phyloP scores from a whole-genome alignment of 2,329 filamentous ascomycete genomes.

The Fusarium siculi region DNA sequence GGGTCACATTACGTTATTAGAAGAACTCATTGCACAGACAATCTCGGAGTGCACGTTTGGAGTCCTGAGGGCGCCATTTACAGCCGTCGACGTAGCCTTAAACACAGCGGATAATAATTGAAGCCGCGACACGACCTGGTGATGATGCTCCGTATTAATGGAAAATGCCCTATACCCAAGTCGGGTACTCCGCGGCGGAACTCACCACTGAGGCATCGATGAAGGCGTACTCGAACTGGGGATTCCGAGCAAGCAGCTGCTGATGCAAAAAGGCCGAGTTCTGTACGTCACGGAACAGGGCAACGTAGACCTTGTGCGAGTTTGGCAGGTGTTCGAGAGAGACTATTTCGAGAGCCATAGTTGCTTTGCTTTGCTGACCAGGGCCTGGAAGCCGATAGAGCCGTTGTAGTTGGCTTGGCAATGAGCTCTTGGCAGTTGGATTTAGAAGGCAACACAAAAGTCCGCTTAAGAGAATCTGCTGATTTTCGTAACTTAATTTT shows the following conservation, averaged over 20 bases:
- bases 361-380: constrained; percentile 9
- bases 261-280: constrained; percentile 83
- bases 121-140: constrained; percentile 73
- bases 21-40: constrained; percentile 81
- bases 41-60: constrained; percentile 91
- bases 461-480: neutral
- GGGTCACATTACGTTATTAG: constrained; percentile 74
- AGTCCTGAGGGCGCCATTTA: constrained; percentile 73
- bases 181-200: constrained; percentile 35
- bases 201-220: constrained; percentile 84
- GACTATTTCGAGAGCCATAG: constrained; percentile 72
- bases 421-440: neutral
- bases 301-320: constrained; percentile 74
- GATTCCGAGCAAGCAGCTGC: constrained; percentile 86
- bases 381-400: constrained; percentile 9
- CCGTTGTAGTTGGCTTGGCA: constrained; percentile 5
- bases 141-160: constrained; percentile 8
- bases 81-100: constrained; percentile 75
- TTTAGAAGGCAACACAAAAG: constrained; percentile 4
- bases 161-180: constrained; percentile 2
- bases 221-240: constrained; percentile 91
- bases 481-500: constrained; percentile 7
- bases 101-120: constrained; percentile 82
- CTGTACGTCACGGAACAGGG: constrained; percentile 78
- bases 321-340: constrained; percentile 79